Evolutionary conservation across 768 basidiomycete genomes (phyloP).

Genomic region (Hortiboletus flavorubellus): DNA sequence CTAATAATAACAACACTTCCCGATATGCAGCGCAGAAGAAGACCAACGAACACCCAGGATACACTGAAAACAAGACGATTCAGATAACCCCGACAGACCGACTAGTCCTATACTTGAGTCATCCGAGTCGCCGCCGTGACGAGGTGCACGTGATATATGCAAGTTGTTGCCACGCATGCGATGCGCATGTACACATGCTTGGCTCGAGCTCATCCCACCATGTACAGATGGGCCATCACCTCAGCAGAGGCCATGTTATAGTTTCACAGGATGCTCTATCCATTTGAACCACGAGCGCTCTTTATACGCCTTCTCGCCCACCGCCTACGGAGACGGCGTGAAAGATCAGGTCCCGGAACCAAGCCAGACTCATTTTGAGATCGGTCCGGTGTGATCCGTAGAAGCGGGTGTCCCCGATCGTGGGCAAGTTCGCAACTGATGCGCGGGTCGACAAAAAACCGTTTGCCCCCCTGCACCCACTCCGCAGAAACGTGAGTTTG

Average conservation of each 20-base stretch:
- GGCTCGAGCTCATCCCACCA: too few relatives aligned
- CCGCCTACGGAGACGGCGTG: slow-evolving; percentile 79
- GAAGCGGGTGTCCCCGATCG: slow-evolving; percentile 50
- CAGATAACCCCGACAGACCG: too few relatives aligned
- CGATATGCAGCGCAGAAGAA: too few relatives aligned
- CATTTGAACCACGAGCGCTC: slow-evolving; percentile 91
- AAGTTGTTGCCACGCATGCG: too few relatives aligned
- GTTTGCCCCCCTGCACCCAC: slow-evolving; percentile 64
- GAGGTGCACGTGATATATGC: slow-evolving; percentile 15
- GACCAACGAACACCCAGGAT: not conserved
- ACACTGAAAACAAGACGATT: too few relatives aligned
- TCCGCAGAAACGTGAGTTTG: slow-evolving; percentile 84
- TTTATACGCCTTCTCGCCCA: slow-evolving; percentile 95
- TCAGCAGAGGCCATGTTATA: slow-evolving; percentile 65
- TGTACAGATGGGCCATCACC: slow-evolving; percentile 18
- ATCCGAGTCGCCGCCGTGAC: not conserved
- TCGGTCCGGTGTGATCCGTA: slow-evolving; percentile 90
- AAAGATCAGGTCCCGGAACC: slow-evolving; percentile 84
- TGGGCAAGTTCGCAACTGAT: not conserved
- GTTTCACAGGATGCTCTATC: slow-evolving; percentile 90
- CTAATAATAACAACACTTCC: too few relatives aligned
- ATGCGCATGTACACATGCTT: too few relatives aligned
- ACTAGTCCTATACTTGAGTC: too few relatives aligned
- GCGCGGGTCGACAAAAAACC: slow-evolving; percentile 57
- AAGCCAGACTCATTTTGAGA: slow-evolving; percentile 94